Evolutionary conservation across 2,329 filamentous ascomycete species (phyloP).

Genomic region (Fusarium duplospermum): DNA sequence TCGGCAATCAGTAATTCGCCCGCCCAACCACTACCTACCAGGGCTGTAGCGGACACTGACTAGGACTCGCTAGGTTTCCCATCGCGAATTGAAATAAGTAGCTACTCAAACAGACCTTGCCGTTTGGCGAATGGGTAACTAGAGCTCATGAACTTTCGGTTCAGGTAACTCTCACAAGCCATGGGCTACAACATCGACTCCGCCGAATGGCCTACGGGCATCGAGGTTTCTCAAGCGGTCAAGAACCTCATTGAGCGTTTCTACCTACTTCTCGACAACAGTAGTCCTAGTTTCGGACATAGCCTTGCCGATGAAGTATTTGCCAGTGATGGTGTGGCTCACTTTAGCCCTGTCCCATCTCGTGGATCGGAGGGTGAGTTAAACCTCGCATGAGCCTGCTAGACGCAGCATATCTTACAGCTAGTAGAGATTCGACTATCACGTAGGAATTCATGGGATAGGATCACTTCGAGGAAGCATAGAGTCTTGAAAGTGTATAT

Average conservation of each 20-base stretch:
- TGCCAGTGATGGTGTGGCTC: background rate
- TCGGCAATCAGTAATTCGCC: background rate
- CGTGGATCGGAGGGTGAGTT: background rate
- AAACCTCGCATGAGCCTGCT: background rate
- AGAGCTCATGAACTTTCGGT: background rate
- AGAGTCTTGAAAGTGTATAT: background rate
- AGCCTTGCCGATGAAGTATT: background rate
- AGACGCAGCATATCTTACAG: background rate
- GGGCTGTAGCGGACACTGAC: background rate
- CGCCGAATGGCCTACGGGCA: background rate
- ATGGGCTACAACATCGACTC: background rate
- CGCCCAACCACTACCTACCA: background rate
- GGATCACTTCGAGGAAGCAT: background rate
- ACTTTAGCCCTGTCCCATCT: background rate
- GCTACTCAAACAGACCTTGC: background rate
- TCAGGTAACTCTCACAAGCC: background rate
- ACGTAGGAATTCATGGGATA: background rate
- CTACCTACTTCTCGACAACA: background rate
- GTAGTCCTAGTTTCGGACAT: background rate
- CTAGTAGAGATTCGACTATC: background rate
- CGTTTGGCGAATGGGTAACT: background rate
- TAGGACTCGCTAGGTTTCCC: background rate
- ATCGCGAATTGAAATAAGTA: background rate
- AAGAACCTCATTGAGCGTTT: background rate
- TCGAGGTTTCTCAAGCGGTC: background rate